phyloP scores from a whole-genome alignment of 164 flowering plant genomes.

The Stephania japonica region DNA sequence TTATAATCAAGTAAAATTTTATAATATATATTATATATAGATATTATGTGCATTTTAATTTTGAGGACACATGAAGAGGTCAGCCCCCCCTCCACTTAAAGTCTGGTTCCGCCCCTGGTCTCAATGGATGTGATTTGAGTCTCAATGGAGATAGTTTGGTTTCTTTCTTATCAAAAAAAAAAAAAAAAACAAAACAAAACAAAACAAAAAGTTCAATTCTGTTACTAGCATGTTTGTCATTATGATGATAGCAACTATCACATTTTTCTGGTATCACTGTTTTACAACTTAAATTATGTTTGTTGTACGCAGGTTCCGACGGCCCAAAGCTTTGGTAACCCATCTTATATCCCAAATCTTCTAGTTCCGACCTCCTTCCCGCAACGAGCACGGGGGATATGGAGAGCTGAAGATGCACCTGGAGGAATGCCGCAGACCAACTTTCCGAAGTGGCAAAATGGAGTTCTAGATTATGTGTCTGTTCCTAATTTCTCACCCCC shows the following conservation, averaged over 20 bases:
- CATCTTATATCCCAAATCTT: constrained; percentile 15
- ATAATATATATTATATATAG: no score
- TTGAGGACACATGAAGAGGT: no score
- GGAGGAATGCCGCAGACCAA: constrained; percentile 19
- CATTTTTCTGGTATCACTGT: neutral
- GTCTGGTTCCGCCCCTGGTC: no score
- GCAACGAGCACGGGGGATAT: constrained; percentile 28
- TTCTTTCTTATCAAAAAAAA: no score
- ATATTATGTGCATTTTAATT: no score
- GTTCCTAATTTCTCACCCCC: constrained; percentile 20
- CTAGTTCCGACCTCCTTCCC: constrained; percentile 19
- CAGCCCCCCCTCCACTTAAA: no score
- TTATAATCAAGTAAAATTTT: no score
- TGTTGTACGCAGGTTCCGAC: constrained; percentile 32
- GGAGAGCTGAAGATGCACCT: constrained; percentile 38
- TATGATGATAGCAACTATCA: neutral
- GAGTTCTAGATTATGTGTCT: constrained; percentile 27
- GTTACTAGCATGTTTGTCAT: neutral
- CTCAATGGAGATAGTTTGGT: no score
- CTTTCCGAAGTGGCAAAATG: constrained; percentile 35
- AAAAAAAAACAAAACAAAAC: no score
- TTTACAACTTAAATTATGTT: constrained; percentile 3
- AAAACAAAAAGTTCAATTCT: no score
- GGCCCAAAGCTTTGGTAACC: constrained; percentile 28
- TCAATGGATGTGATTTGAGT: no score